Evolutionary conservation across 805 yeast species (phyloP).

Genomic region (Monosporozyma aquatica): DNA sequence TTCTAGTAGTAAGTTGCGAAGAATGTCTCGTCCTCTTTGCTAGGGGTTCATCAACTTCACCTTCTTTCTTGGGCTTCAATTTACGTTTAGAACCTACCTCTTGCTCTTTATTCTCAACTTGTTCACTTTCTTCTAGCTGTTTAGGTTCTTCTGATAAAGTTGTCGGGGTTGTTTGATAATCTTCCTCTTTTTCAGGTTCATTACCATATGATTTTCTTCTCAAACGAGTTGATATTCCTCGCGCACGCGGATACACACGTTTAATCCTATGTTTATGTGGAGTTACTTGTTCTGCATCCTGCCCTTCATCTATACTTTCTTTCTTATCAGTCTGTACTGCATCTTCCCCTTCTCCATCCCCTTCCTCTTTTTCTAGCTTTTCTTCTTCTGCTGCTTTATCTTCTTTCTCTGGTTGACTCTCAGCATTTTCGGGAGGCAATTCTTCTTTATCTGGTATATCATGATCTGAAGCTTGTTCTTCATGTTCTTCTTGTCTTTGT

Average conservation of each 20-base stretch:
- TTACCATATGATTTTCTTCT: conserved; percentile 8
- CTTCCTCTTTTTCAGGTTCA: conserved; percentile 9
- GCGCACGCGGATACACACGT: neutral
- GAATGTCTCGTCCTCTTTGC: conserved; percentile 23
- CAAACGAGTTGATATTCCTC: conserved; percentile 4
- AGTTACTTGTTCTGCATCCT: neutral
- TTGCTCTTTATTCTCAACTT: conserved; percentile 3
- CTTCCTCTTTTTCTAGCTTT: neutral
- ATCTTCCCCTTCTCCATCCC: conserved; percentile 2
- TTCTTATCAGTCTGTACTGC: conserved; percentile 1
- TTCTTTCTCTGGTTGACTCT: too few relatives aligned
- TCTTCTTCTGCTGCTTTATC: neutral
- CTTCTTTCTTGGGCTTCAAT: conserved; percentile 2
- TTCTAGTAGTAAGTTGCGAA: conserved; percentile 6
- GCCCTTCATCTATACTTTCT: conserved; percentile 1
- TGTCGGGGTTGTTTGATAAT: conserved; percentile 8
- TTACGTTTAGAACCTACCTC: conserved; percentile 4
- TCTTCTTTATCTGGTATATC: too few relatives aligned
- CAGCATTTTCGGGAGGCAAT: too few relatives aligned
- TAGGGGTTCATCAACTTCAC: conserved; percentile 8
- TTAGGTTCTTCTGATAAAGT: conserved; percentile 9
- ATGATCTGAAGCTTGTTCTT: neutral
- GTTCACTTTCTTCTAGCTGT: conserved; percentile 6
- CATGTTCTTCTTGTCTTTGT: neutral
- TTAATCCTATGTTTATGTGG: neutral